phyloP scores from a whole-genome alignment of 805 yeast species.

The Teunomyces aglyptinius region DNA sequence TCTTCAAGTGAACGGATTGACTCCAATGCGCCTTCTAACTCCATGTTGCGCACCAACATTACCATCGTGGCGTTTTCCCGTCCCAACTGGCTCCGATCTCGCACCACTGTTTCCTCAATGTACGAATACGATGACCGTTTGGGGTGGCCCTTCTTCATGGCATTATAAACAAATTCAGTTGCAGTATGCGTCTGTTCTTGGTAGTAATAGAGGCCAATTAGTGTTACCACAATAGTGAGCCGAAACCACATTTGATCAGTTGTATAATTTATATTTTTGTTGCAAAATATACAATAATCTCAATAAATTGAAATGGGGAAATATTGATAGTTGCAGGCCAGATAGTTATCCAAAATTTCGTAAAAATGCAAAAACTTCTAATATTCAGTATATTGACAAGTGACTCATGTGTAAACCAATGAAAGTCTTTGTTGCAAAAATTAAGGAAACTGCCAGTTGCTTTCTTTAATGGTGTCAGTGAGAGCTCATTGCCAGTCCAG shows the following conservation, averaged over 20 bases:
- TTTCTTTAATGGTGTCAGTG: no score
- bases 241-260: not conserved
- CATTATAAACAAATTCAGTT: constrained; percentile 8
- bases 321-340: not conserved
- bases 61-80: constrained; percentile 80
- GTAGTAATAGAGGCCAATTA: not conserved
- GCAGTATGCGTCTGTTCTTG: not conserved
- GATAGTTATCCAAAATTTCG: no score
- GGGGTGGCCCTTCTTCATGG: constrained; percentile 15
- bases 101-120: constrained; percentile 12
- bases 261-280: constrained; percentile 1
- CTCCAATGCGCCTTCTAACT: constrained; percentile 64
- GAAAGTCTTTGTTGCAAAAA: no score
- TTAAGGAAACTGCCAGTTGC: no score
- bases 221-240: not conserved
- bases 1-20: constrained; percentile 45
- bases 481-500: no score
- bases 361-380: no score
- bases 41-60: constrained; percentile 85
- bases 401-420: no score
- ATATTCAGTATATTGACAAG: no score
- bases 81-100: constrained; percentile 43
- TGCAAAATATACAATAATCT: not conserved
- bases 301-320: not conserved
- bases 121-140: constrained; percentile 32